Conservation (phyloP, 2,329 filamentous ascomycete genomes). For the Hypoxylon sp. region DNA sequence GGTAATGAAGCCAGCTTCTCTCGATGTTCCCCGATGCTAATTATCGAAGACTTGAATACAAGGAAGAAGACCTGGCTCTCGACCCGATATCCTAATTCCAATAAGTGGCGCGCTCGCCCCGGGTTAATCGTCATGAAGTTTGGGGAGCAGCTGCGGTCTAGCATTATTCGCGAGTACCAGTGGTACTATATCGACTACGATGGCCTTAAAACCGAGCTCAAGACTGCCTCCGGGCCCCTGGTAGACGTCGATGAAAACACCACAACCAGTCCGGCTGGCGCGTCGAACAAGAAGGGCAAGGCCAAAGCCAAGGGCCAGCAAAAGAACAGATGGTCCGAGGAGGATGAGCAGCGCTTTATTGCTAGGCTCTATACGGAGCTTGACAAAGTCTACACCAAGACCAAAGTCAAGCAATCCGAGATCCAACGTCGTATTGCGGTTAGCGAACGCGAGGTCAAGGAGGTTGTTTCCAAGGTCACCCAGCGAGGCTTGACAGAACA, state of each 20-base stretch:
- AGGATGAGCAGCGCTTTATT: constrained; percentile 91
- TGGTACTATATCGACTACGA: constrained; percentile 99
- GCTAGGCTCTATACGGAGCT: constrained; percentile 88
- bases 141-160: constrained; percentile 95
- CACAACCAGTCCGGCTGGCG: constrained; percentile 54
- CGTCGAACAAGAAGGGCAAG: constrained; percentile 53
- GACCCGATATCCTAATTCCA: constrained; percentile 29
- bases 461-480: constrained; percentile 80
- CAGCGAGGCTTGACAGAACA: constrained; percentile 68
- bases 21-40: constrained; percentile 58
- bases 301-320: constrained; percentile 58
- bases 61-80: constrained; percentile 41
- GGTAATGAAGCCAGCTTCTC: constrained; percentile 7
- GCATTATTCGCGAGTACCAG: constrained; percentile 95
- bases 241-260: constrained; percentile 48
- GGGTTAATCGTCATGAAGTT: constrained; percentile 80
- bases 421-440: constrained; percentile 90
- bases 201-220: constrained; percentile 87
- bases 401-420: constrained; percentile 96
- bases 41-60: constrained; percentile 55
- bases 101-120: constrained; percentile 53
- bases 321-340: constrained; percentile 83
- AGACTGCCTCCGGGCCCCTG: constrained; percentile 71
- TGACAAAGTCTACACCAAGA: constrained; percentile 97
- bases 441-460: constrained; percentile 88